Conservation (phyloP, 1,139 yeast species). For the Geotrichum carabidarum region DNA sequence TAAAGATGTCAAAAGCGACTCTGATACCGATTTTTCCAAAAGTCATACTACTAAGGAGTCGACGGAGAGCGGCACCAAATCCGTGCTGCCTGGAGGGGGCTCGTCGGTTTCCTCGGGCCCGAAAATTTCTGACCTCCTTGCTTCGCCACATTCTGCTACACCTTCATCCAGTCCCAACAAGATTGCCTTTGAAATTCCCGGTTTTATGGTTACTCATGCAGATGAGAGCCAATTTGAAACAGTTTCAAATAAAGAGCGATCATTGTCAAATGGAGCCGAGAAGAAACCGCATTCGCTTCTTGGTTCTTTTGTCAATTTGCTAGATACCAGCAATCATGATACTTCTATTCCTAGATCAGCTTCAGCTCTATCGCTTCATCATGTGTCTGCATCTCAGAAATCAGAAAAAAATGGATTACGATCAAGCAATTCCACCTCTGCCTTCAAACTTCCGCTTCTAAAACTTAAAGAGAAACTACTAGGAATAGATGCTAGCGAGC, state of each 20-base stretch:
- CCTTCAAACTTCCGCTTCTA: constrained; percentile 21
- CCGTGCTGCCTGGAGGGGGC: neutral
- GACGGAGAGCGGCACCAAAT: constrained; percentile 2
- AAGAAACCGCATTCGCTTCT: constrained; percentile 12
- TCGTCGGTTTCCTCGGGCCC: neutral
- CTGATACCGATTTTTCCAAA: neutral
- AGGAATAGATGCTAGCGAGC: constrained; percentile 15
- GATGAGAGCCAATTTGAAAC: neutral
- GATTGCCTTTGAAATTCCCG: constrained; percentile 14
- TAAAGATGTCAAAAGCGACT: neutral
- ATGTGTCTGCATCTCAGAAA: neutral
- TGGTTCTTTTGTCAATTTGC: constrained; percentile 9
- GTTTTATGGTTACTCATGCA: constrained; percentile 10
- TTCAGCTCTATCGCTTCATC: constrained; percentile 9
- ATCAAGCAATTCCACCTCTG: neutral
- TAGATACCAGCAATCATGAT: constrained; percentile 10
- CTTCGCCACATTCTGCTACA: constrained; percentile 4
- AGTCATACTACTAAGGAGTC: constrained; percentile 4
- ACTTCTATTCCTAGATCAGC: constrained; percentile 8
- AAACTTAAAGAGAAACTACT: constrained; percentile 21
- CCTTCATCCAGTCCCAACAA: constrained; percentile 7
- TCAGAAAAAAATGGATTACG: neutral
- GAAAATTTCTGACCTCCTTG: neutral
- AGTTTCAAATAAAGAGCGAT: neutral
- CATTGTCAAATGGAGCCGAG: neutral